A percentile compares a stretch with the other conserved stretches of the same genome.
Conservation (phyloP, 2,329 filamentous ascomycete species). For the Hypoxylon rubiginosum region DNA sequence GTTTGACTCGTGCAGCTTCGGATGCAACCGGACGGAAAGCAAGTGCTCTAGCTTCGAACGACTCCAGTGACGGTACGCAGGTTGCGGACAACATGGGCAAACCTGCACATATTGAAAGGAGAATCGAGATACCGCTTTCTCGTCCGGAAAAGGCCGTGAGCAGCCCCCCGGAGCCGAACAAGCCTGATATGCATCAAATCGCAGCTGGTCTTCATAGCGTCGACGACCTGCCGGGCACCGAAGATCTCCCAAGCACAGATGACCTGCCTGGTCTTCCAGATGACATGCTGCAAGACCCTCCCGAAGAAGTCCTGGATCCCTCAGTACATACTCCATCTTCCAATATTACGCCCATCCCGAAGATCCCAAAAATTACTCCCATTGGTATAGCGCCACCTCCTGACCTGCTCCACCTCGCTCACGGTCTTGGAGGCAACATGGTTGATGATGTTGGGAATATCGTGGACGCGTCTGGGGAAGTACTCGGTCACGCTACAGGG, state of each 20-base stretch:
- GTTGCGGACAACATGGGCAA: constrained; percentile 50
- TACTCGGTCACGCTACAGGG: constrained; percentile 66
- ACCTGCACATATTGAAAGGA: constrained; percentile 49
- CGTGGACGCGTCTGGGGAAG: constrained; percentile 62
- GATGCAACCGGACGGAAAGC: constrained; percentile 1
- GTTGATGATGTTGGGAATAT: constrained; percentile 69
- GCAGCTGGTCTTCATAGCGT: constrained; percentile 42
- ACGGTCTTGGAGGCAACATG: constrained; percentile 61
- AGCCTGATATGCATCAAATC: constrained; percentile 30
- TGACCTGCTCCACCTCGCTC: constrained; percentile 54
- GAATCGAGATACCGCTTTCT: constrained; percentile 52
- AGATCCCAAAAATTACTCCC: constrained; percentile 59
- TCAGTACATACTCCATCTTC: constrained; percentile 53
- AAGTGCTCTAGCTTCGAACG: neutral
- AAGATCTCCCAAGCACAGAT: constrained; percentile 43
- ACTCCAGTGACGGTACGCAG: constrained; percentile 24
- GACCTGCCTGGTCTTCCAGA: constrained; percentile 43
- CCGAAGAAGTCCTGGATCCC: constrained; percentile 53
- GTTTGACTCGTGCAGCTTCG: neutral
- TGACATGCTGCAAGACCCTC: constrained; percentile 49
- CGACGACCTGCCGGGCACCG: constrained; percentile 44
- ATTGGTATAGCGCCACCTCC: constrained; percentile 52
- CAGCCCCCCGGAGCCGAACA: constrained; percentile 29
- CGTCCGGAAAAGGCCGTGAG: constrained; percentile 39
- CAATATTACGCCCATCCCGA: constrained; percentile 58